Base-by-base conservation (phyloP, 805 yeast species). In the Nakazawaea populi region DNA sequence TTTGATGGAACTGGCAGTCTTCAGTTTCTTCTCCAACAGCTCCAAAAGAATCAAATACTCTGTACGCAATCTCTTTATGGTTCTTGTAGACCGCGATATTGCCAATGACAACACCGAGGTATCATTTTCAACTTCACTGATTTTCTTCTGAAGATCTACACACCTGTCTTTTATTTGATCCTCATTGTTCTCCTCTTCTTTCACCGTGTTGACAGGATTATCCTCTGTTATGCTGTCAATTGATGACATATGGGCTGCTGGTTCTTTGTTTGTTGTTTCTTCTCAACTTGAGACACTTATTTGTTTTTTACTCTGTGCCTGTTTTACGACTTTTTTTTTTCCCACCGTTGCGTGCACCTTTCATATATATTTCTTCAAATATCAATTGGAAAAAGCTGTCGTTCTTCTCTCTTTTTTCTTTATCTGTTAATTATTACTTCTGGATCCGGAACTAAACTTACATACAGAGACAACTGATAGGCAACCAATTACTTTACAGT, bases 11-110 rank as follows among this genome's bases (percentile, higher is more conserved):
- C 35, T 32, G 35, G 32, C 8, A 10, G 31, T 28, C 12, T 28
- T 52, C 0, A 80, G 74, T 50, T 81, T 72, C 7, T 73, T 73
- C 58, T 91, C 97, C 41, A 94, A 74, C 54, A 87, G 75, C 63
- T 92, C 97, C 42, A 91, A 69, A 32, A 94, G 69, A 10, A 92
- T 71, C 1, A 91, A 79, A 60, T 94, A 86, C 62, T 94, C 98
- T 43, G 90, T 75, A 52, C 96, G 79, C 44, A 89, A 72, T 55
- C 97, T 72, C 58, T 89, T 81, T 36, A 91, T 82, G 7, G 90
- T 80, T 30, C 81, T 75, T 55, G 87, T 81, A 10, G 95, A 83
- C 58, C 96, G 79, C 12, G 85, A 78, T 35, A 94, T 80, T 1
- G 94, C 87, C 32, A 89, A 68, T 0, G 90, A 77, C 49, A 89